These are phyloP conservation scores for Pyrus bretschneideri DNA, from an alignment of 306 rosid species.

Conservation along the genomic window DNA sequence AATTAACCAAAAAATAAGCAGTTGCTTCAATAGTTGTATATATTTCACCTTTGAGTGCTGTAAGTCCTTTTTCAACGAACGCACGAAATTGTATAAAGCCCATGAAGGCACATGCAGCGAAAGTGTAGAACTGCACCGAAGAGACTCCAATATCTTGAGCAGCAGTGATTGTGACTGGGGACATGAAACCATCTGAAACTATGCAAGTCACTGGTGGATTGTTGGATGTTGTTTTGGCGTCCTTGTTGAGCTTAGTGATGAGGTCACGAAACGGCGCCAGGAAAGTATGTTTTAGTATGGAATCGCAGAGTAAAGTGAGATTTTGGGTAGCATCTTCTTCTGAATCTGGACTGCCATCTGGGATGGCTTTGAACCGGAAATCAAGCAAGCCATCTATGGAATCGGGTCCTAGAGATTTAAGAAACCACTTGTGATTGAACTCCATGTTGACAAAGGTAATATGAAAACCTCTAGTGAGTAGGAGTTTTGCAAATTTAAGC, in stretches of 20 bases:
- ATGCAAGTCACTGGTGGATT: conserved; percentile 1
- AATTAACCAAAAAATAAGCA: not conserved
- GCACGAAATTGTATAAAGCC: not conserved
- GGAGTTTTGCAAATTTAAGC: not conserved
- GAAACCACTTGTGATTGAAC: conserved; percentile 15
- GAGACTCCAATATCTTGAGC: conserved; percentile 3
- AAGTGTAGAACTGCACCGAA: not conserved
- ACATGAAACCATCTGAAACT: conserved; percentile 8
- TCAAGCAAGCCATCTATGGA: conserved; percentile 1
- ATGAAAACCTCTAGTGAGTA: conserved; percentile 8
- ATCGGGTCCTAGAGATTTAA: not conserved
- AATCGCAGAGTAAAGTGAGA: not conserved
- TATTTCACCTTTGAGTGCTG: conserved; percentile 15
- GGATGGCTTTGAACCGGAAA: conserved; percentile 3
- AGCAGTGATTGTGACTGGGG: not conserved
- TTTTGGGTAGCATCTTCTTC: not conserved
- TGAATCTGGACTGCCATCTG: not conserved
- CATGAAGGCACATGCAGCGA: not conserved
- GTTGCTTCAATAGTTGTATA: not conserved
- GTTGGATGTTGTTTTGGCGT: not conserved
- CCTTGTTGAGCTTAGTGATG: not conserved
- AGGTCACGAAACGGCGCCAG: not conserved
- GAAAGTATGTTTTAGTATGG: not conserved
- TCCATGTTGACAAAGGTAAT: conserved; percentile 6
- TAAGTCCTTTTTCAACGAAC: conserved; percentile 6